Base-by-base conservation (phyloP, 1,139 yeast genomes). In the Blastobotrys illinoisensis region DNA sequence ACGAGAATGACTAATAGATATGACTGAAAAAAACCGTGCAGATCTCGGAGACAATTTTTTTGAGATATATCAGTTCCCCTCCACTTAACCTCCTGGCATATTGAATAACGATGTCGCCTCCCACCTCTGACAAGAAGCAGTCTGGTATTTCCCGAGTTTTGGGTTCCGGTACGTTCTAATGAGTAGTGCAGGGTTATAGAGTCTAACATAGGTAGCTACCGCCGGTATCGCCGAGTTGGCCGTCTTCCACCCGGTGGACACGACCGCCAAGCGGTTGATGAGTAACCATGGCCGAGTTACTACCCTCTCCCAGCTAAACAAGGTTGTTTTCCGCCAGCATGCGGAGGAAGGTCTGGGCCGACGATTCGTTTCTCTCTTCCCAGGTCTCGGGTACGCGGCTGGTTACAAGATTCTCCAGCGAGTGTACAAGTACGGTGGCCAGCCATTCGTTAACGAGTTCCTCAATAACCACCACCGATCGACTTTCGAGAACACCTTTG, bases 381-480 rank as follows among this genome's bases (percentile, higher is more conserved):
- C 99, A 14, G 99, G 99, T 69, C 80, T 93, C 62, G 99, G 99
- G 23, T 93, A 95, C 68, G 99, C 99, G 62, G 99, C 99, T 49
- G 88, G 91, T 63, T 93, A 93, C 80, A 93, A 93, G 78, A 86
- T 93, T 66, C 79, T 93, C 67, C 99, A 93, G 76, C 85, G 99
- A 77, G 97, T 93, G 54, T 93, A 95, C 81, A 93, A 93, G 74
- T 93, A 95, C 72, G 98, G 99, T 69, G 99, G 99, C 53, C 99
- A 93, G 75, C 99, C 99, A 54, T 91, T 90, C 69, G 99, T 95
- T 61, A 93, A 91, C 70, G 99, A 93, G 74, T 88, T 85, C 69
- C 79, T 93, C 70, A 81, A 88, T 64, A 77, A 79, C 64, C 86
- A 89, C 76, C 88, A 84, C 76, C 83, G 81, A 67, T 76, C 79